Base-by-base conservation (phyloP, 108 stramenopile genomes). In the Heterococcus sp. region DNA sequence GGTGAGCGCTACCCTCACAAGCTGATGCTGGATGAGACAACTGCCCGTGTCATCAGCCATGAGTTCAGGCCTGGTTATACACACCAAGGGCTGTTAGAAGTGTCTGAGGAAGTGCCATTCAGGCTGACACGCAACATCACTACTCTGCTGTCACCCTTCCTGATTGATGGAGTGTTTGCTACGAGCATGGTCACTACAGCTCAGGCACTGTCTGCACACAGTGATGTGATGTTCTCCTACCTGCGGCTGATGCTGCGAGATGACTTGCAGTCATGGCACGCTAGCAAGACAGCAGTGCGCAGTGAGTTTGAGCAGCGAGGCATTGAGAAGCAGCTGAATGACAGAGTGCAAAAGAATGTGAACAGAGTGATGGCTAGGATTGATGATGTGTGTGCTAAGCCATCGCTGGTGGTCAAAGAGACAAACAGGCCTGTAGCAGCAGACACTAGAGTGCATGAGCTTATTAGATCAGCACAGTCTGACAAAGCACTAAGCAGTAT, bases 21-120 rank as follows among this genome's bases (percentile, higher is more conserved):
- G 3, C 35, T 84, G 26, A 67, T 84, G 14, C 66, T 84, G 31
- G 75, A 78, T 37, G 68, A 65, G 27, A 67, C 46, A 14, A 84
- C 76, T 1, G 84, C 75, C 1, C 71, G 67, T 30, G 76, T 84
- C 30, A 69, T 76, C 70, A 64, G 64, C 27, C 66, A 68, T 38
- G 84, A 84, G 35, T 85, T 78, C 69, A 76, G 76, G 1, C 84
- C 84, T 31, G 76, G 84, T 28, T 82, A 82, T 69, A 82, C 75
- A 26, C 69, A 83, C 37, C 74, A 76, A 32, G 84, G 84, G 29
- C 58, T 73, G 33, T 73, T 85, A 69, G 84, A 85, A 34, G 65
- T 31, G 37, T 30, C 46, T 14, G 77, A 79, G 35, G 77, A 78
- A 35, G 84, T 85, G 66, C 77, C 77, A 3, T 85, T 85, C 72